These are phyloP conservation scores for Phialocephala subalpina DNA, from an alignment of 2,329 filamentous ascomycete species.

Conservation along the genomic window DNA sequence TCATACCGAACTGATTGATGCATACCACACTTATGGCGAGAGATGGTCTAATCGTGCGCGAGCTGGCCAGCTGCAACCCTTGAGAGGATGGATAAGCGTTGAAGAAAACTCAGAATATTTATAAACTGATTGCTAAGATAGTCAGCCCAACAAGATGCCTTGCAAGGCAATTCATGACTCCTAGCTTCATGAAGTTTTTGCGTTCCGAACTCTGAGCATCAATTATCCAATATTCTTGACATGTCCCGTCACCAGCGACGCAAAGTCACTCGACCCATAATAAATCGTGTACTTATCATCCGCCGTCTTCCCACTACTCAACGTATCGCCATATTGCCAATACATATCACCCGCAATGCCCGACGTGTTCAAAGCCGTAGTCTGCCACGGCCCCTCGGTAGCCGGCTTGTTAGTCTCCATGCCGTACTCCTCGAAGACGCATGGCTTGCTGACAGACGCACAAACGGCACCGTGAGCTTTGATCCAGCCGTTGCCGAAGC, in stretches of 20 bases:
- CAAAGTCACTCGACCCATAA: constrained; percentile 10
- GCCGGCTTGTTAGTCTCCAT: constrained; percentile 29
- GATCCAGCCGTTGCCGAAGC: constrained; percentile 57
- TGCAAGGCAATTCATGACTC: too few relatives aligned
- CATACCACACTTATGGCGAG: not conserved
- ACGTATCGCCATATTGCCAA: constrained; percentile 42
- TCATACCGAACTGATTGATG: not conserved
- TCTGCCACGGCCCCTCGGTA: constrained; percentile 33
- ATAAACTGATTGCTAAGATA: too few relatives aligned
- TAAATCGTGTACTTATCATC: constrained; percentile 33
- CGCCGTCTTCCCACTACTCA: constrained; percentile 34
- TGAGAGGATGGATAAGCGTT: too few relatives aligned
- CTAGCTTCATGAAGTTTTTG: too few relatives aligned
- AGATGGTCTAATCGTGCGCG: not conserved
- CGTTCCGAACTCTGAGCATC: too few relatives aligned
- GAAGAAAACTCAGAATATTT: too few relatives aligned
- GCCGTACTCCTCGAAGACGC: constrained; percentile 51
- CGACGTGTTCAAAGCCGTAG: constrained; percentile 27
- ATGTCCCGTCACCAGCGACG: constrained; percentile 7
- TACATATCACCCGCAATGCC: constrained; percentile 39
- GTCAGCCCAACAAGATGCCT: too few relatives aligned
- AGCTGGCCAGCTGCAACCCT: too few relatives aligned
- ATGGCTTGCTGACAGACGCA: constrained; percentile 48
- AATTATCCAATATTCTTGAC: constrained; percentile 3
- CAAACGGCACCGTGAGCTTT: constrained; percentile 51